Conservation (phyloP, 352 stramenopile species). For the Globisporangium iwayamae region DNA sequence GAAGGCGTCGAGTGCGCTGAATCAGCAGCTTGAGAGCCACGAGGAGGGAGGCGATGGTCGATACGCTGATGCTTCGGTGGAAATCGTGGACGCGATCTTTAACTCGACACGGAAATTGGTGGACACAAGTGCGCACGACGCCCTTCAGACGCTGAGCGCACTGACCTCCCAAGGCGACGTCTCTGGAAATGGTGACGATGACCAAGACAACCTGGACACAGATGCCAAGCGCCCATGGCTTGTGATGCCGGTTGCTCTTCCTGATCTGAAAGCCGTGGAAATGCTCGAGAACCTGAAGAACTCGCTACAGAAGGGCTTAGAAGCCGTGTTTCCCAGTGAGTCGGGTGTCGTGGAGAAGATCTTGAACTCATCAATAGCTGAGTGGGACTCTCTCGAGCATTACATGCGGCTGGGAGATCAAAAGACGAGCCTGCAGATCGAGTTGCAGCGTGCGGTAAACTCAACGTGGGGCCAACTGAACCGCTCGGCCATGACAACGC, state of each 20-base stretch:
- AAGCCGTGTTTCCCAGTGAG: background rate
- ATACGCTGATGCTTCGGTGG: background rate
- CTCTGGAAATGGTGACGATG: background rate
- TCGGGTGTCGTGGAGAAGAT: slow-evolving; percentile 1
- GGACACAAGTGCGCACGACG: background rate
- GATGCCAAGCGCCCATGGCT: background rate
- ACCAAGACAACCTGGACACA: background rate
- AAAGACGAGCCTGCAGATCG: background rate
- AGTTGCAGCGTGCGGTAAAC: background rate
- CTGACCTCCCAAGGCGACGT: background rate
- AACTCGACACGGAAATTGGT: background rate
- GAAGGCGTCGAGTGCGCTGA: background rate
- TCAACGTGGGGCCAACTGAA: background rate
- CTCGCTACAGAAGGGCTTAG: background rate
- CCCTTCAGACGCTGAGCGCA: background rate
- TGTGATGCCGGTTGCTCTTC: background rate
- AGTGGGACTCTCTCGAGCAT: slow-evolving; percentile 4
- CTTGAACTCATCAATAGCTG: background rate
- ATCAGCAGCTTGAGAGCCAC: background rate
- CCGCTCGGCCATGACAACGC: background rate
- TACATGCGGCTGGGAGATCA: slow-evolving; percentile 2
- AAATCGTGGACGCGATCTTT: slow-evolving; percentile 5
- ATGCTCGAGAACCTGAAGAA: slow-evolving; percentile 1
- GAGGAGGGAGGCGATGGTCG: background rate
- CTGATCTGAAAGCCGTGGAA: background rate